Conservation (phyloP, 768 basidiomycete genomes). For the Lyophyllum semitale region DNA sequence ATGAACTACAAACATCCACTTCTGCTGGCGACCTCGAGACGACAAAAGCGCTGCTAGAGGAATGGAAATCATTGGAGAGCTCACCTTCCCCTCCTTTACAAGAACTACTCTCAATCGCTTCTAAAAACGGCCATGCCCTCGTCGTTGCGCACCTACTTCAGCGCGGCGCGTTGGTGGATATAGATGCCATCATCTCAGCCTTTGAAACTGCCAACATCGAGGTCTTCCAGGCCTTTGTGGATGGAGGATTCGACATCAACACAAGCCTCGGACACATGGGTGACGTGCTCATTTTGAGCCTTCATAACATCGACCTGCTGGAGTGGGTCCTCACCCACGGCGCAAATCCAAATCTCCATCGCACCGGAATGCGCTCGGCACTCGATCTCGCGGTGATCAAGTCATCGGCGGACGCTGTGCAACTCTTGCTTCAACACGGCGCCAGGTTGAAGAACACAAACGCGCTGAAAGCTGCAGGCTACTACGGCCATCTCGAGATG, state of each 20-base stretch:
- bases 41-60: background rate
- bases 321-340: slow-evolving; percentile 10
- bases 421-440: slow-evolving; percentile 7
- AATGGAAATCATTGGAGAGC: background rate
- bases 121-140: background rate
- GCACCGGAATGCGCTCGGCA: slow-evolving; percentile 1
- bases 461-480: slow-evolving; percentile 16
- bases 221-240: slow-evolving; percentile 12
- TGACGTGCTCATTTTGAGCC: slow-evolving; percentile 11
- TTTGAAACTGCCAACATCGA: background rate
- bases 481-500: slow-evolving; percentile 13
- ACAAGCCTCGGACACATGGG: slow-evolving; percentile 12
- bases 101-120: slow-evolving; percentile 2
- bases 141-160: slow-evolving; percentile 11
- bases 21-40: background rate
- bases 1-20: background rate
- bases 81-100: background rate
- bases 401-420: background rate
- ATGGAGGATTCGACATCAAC: slow-evolving; percentile 14
- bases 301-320: background rate
- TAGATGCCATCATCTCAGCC: slow-evolving; percentile 7
- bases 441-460: slow-evolving; percentile 13
- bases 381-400: slow-evolving; percentile 15
- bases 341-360: slow-evolving; percentile 9
- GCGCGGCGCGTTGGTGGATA: slow-evolving; percentile 4